phyloP scores from a whole-genome alignment of 148 eudicot species.

The Spergularia bocconei region DNA sequence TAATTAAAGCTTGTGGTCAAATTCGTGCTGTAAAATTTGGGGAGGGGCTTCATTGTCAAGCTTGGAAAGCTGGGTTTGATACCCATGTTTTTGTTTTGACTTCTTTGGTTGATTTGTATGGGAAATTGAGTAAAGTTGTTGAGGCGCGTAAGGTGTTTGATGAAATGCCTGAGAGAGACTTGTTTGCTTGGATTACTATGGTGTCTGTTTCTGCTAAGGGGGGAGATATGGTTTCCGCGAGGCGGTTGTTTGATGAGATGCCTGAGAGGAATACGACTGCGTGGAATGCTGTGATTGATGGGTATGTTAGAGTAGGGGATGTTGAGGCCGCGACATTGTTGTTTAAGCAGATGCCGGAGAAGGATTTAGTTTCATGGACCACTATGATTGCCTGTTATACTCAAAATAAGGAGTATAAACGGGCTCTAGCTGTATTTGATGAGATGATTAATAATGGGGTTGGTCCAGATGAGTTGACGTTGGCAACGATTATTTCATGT shows the following conservation, averaged over 20 bases:
- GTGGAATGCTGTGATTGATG: slow-evolving; percentile 77
- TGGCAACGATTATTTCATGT: slow-evolving; percentile 45
- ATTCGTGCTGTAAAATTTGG: slow-evolving; percentile 31
- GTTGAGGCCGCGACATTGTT: slow-evolving; percentile 45
- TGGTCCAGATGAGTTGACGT: slow-evolving; percentile 62
- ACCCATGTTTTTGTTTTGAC: slow-evolving; percentile 57
- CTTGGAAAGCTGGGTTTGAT: slow-evolving; percentile 57
- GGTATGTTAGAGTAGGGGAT: slow-evolving; percentile 57
- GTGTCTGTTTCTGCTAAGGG: slow-evolving; percentile 44
- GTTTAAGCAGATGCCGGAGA: slow-evolving; percentile 46
- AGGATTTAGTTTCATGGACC: slow-evolving; percentile 77
- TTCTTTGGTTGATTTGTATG: slow-evolving; percentile 64
- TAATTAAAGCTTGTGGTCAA: slow-evolving; percentile 53
- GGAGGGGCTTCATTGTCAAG: slow-evolving; percentile 54
- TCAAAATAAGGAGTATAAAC: slow-evolving; percentile 47
- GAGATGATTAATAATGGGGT: slow-evolving; percentile 50
- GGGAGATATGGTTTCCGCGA: slow-evolving; percentile 59
- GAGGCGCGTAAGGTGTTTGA: slow-evolving; percentile 61
- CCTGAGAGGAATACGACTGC: slow-evolving; percentile 55
- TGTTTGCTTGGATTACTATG: slow-evolving; percentile 65
- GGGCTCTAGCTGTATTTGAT: slow-evolving; percentile 54
- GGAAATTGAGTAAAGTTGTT: slow-evolving; percentile 33
- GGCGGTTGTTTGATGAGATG: slow-evolving; percentile 56
- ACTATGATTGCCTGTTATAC: slow-evolving; percentile 70
- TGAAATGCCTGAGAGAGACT: slow-evolving; percentile 69